Evolutionary conservation across 1,284 basidiomycete genomes (phyloP).

Genomic region (Apiotrichum akiyoshidainum): DNA sequence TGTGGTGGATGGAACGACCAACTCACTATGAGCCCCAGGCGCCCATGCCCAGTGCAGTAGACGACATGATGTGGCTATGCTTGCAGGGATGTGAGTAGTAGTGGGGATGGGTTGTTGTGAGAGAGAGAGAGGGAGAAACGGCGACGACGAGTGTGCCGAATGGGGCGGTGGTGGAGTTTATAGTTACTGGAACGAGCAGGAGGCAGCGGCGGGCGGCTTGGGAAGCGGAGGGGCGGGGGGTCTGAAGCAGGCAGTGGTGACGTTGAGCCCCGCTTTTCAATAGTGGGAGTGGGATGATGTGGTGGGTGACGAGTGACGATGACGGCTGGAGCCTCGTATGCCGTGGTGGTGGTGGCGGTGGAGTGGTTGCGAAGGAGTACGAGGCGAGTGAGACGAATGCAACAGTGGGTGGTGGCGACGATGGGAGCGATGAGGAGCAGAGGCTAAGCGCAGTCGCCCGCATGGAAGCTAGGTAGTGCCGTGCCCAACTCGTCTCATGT

Average conservation of each 20-base stretch:
- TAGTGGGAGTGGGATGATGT: neutral
- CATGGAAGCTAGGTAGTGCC: too few relatives aligned
- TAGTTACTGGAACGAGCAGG: neutral
- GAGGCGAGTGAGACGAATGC: too few relatives aligned
- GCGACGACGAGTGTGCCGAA: neutral
- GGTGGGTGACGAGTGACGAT: neutral
- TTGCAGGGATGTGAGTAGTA: too few relatives aligned
- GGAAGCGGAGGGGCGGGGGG: neutral
- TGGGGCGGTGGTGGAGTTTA: neutral
- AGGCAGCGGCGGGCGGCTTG: neutral
- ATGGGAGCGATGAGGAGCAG: too few relatives aligned
- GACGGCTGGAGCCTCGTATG: neutral
- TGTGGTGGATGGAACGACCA: too few relatives aligned
- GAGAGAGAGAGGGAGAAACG: neutral
- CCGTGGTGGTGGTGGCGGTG: too few relatives aligned
- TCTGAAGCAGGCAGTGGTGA: neutral
- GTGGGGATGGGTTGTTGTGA: too few relatives aligned
- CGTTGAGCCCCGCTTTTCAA: neutral
- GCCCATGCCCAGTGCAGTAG: slow-evolving; percentile 5
- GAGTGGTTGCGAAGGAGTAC: too few relatives aligned
- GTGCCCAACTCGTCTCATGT: too few relatives aligned
- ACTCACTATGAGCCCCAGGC: slow-evolving; percentile 4
- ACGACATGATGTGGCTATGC: neutral
- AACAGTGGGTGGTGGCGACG: too few relatives aligned
- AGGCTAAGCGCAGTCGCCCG: too few relatives aligned